Percentiles rank a stretch among this genome's conserved stretches.
Evolutionary conservation across 306 rosid genomes (phyloP).

Genomic region (Hippophae rhamnoides): DNA sequence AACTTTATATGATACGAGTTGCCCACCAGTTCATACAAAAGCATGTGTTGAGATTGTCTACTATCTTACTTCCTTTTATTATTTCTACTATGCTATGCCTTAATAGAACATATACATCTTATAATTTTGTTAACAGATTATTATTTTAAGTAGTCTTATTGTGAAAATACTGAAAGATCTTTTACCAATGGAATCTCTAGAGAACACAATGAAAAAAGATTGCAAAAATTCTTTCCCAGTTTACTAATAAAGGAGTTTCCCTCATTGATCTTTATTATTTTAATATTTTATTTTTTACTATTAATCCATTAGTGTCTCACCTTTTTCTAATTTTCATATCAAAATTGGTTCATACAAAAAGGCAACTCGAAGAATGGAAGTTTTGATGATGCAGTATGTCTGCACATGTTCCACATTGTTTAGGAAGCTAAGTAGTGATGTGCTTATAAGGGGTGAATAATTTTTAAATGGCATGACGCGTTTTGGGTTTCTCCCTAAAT

Average conservation of each 20-base stretch:
- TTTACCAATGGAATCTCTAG: conserved; percentile 67
- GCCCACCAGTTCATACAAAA: too few species aligned
- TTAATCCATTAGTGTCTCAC: background rate
- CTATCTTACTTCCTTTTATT: too few species aligned
- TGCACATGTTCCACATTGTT: too few species aligned
- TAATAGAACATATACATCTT: background rate
- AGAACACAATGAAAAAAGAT: conserved; percentile 75
- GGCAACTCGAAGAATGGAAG: conserved; percentile 68
- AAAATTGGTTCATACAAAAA: conserved; percentile 61
- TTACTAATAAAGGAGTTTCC: conserved; percentile 60
- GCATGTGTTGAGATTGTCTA: too few species aligned
- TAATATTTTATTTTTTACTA: background rate
- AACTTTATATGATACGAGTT: too few species aligned
- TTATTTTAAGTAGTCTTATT: conserved; percentile 52
- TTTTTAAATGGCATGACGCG: too few species aligned
- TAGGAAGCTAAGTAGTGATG: too few species aligned
- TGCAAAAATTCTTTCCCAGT: conserved; percentile 64
- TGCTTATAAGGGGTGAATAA: too few species aligned
- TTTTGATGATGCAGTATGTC: conserved; percentile 1
- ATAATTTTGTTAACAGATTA: conserved; percentile 40
- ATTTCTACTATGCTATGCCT: too few species aligned
- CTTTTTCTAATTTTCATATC: conserved; percentile 36
- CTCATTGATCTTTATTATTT: conserved; percentile 44
- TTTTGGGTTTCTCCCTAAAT: too few species aligned
- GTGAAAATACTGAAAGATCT: conserved; percentile 78